These are phyloP conservation scores for Ceratocystis ficicola DNA, from an alignment of 2,329 filamentous ascomycete species.

Conservation along the genomic window DNA sequence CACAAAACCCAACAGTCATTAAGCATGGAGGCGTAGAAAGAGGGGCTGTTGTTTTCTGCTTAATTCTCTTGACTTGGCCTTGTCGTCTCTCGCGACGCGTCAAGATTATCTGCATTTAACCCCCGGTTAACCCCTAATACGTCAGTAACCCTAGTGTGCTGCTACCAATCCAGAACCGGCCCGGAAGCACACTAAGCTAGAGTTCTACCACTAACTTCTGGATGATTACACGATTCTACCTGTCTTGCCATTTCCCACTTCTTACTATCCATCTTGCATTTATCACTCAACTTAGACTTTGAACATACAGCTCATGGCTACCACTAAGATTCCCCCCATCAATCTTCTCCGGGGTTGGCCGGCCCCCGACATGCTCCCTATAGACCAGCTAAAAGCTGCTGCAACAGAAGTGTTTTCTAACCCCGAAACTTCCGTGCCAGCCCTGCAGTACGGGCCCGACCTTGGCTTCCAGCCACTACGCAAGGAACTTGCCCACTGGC, in stretches of 20 bases:
- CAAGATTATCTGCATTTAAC: slow-evolving; percentile 13
- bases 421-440: slow-evolving; percentile 45
- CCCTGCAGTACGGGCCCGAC: slow-evolving; percentile 71
- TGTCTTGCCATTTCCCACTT: neutral
- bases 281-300: no score
- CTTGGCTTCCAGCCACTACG: slow-evolving; percentile 60
- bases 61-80: no score
- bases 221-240: no score
- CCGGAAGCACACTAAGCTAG: no score
- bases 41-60: slow-evolving; percentile 4
- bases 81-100: slow-evolving; percentile 13
- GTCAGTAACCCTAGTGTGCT: neutral
- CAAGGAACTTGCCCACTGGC: slow-evolving; percentile 56
- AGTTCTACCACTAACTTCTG: no score
- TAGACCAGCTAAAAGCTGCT: slow-evolving; percentile 47
- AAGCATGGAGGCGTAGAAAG: neutral
- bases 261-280: neutral
- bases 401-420: slow-evolving; percentile 49
- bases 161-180: no score
- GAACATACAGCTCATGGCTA: slow-evolving; percentile 21
- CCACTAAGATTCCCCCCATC: slow-evolving; percentile 36
- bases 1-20: no score
- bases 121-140: neutral
- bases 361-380: slow-evolving; percentile 49
- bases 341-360: slow-evolving; percentile 62